Conservation (phyloP, 2,329 filamentous ascomycete species). For the Penicillium concentricum region DNA sequence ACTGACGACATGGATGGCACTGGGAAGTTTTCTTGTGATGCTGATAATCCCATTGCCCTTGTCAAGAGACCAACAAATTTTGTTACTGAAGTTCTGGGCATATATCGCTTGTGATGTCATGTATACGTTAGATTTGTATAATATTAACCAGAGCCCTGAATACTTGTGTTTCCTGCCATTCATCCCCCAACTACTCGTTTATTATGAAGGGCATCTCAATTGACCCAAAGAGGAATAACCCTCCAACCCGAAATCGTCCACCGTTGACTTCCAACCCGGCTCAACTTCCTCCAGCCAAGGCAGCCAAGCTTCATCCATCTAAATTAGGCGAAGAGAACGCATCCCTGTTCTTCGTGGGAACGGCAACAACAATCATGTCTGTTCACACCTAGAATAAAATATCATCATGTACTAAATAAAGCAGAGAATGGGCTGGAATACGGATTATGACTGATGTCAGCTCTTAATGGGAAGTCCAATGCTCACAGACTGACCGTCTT, state of each 20-base stretch:
- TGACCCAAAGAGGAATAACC: slow-evolving; percentile 36
- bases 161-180: not conserved
- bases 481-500: not conserved
- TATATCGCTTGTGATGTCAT: not conserved
- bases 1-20: too few species aligned
- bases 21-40: too few species aligned
- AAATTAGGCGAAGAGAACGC: slow-evolving; percentile 34
- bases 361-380: slow-evolving; percentile 40
- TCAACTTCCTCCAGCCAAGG: slow-evolving; percentile 45
- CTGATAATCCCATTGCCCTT: too few species aligned
- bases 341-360: slow-evolving; percentile 41
- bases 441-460: slow-evolving; percentile 42
- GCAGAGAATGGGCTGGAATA: slow-evolving; percentile 42
- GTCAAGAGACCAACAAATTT: too few species aligned
- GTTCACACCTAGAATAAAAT: not conserved
- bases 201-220: slow-evolving; percentile 24
- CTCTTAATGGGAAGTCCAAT: not conserved
- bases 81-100: too few species aligned
- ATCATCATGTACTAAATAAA: slow-evolving; percentile 2
- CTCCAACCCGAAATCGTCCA: slow-evolving; percentile 42
- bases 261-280: slow-evolving; percentile 25
- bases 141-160: not conserved
- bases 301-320: slow-evolving; percentile 46
- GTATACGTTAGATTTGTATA: not conserved
- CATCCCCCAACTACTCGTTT: not conserved